A percentile compares a stretch with the other conserved stretches of the same genome.
Conservation (phyloP, 2,329 filamentous ascomycete species). For the Plenodomus tracheiphilus region DNA sequence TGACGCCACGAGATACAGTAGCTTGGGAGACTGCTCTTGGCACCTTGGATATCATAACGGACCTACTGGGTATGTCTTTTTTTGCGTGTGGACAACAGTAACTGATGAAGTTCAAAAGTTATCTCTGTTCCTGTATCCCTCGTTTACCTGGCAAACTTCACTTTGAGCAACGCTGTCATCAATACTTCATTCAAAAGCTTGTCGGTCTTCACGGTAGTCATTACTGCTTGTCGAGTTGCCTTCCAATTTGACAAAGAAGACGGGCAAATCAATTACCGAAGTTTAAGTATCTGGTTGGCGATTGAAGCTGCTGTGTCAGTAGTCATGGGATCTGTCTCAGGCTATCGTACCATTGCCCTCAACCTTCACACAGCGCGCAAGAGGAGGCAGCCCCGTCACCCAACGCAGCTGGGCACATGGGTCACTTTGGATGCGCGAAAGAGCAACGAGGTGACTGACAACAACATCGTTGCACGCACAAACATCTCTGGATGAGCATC, state of each 20-base stretch:
- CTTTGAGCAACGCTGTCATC: conserved; percentile 9
- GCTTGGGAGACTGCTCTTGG: not conserved
- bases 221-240: conserved; percentile 9
- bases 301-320: conserved; percentile 15
- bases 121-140: not conserved
- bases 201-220: conserved; percentile 9
- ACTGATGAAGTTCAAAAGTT: not conserved
- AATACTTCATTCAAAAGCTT: conserved; percentile 18
- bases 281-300: conserved; percentile 11
- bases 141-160: conserved; percentile 15
- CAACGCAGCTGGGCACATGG: not conserved
- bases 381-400: not conserved
- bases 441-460: not conserved
- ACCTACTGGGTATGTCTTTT: not conserved
- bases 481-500: not conserved
- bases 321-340: conserved; percentile 14
- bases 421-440: not conserved
- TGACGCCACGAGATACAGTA: not conserved
- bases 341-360: conserved; percentile 14
- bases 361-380: not conserved
- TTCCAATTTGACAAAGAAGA: conserved; percentile 6
- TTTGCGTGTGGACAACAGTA: not conserved
- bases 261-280: conserved; percentile 5
- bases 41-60: not conserved
- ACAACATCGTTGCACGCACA: not conserved